phyloP scores from a whole-genome alignment of 2,329 filamentous ascomycete species.

The Davidsoniella australis region DNA sequence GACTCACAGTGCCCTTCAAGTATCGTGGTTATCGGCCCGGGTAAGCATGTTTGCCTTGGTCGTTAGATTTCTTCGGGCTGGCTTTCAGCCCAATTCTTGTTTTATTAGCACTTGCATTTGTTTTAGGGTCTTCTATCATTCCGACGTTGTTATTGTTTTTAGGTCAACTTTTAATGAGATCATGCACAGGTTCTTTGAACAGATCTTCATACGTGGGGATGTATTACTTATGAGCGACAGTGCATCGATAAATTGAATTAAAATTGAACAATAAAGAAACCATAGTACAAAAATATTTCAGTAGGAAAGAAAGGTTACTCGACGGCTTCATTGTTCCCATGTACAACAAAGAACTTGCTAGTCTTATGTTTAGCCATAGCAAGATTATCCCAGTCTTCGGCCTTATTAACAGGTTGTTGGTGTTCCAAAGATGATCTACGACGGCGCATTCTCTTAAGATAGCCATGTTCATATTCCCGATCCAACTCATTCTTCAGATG shows the following conservation, averaged over 20 bases:
- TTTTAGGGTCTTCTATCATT: neutral
- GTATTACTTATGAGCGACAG: no score
- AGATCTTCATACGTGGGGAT: neutral
- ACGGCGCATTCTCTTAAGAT: constrained; percentile 25
- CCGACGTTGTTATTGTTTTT: neutral
- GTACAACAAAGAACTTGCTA: constrained; percentile 63
- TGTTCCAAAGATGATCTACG: neutral
- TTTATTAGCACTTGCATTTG: neutral
- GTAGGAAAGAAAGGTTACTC: constrained; percentile 8
- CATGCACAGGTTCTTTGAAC: neutral
- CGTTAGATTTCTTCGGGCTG: no score
- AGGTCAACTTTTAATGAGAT: no score
- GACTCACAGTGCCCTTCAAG: no score
- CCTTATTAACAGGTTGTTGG: neutral
- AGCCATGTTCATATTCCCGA: constrained; percentile 44
- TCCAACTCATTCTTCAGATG: constrained; percentile 38
- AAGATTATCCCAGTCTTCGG: constrained; percentile 55
- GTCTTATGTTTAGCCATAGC: constrained; percentile 46
- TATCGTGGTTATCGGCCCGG: no score
- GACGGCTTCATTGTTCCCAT: constrained; percentile 32
- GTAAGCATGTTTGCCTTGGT: no score
- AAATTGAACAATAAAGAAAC: no score
- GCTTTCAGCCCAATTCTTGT: no score
- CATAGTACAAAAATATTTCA: no score
- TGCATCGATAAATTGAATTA: no score